Base-by-base conservation (phyloP, 2,329 filamentous ascomycete genomes). In the Exophiala calicioides region DNA sequence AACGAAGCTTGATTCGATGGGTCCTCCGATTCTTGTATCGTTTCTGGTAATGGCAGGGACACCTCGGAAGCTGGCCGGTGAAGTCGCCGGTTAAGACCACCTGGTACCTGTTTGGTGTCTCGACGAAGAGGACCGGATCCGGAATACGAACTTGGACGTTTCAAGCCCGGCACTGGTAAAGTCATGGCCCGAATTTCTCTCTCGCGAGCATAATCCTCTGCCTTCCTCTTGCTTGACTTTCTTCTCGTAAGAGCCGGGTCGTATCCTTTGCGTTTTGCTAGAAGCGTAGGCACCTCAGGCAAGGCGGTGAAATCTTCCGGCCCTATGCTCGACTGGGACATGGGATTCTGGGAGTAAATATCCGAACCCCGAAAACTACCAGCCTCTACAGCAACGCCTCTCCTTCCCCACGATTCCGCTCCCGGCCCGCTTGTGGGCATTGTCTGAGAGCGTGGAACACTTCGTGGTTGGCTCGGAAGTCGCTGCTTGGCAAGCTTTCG, bases 121-220 rank as follows among this genome's bases (percentile, higher is more conserved):
- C 74, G 78, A 48, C 80, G 77, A 34, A 86, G 77, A 34, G 81
- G 73, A 42, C 78, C 78, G 12, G 48, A 52, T 65, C 77, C 79
- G 23, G 75, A 72, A 50, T 83, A 78, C 36, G 78, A 76, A 8
- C 77, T 77, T 4, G 83, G 76, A 40, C 86, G 80, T 42, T 74
- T 77, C 5, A 88, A 82, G 57, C 84, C 78, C 4, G 87, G 75
- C 23, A 47, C 39, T 51, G 78, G 79, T 30, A 81, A 80, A 61
- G 81, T 86, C 86, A 96, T 88, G 43, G 88, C 83, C 63, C 84
- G 87, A 62, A 96, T 90, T 68, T 95, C 89, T 53, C 88, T 88
- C 68, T 95, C 90, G 47, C 91, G 80, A 48, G 85, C 77, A 62
- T 82, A 80, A 53, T 94, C 87, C 53, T 85, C 78, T 58, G 85